phyloP scores from a whole-genome alignment of 2,329 filamentous ascomycete species.

The Penicillium sp. region DNA sequence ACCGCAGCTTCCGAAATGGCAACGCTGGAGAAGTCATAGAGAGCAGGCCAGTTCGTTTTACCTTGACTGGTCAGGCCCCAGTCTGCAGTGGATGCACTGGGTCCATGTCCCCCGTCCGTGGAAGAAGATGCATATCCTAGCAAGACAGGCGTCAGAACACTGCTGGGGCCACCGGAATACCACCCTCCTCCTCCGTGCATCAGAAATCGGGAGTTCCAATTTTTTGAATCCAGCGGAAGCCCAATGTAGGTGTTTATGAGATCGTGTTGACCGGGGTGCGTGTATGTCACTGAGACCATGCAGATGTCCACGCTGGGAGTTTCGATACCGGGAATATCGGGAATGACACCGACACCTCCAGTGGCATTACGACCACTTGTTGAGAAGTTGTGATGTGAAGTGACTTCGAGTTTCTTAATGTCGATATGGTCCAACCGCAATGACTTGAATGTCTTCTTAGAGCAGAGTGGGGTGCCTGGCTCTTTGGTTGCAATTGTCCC shows the following conservation, averaged over 20 bases:
- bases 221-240: neutral
- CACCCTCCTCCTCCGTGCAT: conserved; percentile 8
- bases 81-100: neutral
- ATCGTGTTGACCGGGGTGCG: conserved; percentile 1
- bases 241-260: conserved; percentile 6
- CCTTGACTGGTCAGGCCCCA: conserved; percentile 4
- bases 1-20: conserved; percentile 10
- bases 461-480: neutral
- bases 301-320: conserved; percentile 6
- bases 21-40: conserved; percentile 5
- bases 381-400: neutral
- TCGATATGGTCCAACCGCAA: neutral
- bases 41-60: conserved; percentile 6
- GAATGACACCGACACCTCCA: neutral
- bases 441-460: neutral
- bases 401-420: neutral
- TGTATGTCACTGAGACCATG: conserved; percentile 4
- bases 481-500: neutral
- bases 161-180: conserved; percentile 1
- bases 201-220: conserved; percentile 11
- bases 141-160: conserved; percentile 1
- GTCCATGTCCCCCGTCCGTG: conserved; percentile 7
- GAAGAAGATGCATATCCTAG: conserved; percentile 6
- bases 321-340: neutral
- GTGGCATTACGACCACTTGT: conserved; percentile 3